Conservation (phyloP, 2,329 filamentous ascomycete species). For the Zymoseptoria tritici region DNA sequence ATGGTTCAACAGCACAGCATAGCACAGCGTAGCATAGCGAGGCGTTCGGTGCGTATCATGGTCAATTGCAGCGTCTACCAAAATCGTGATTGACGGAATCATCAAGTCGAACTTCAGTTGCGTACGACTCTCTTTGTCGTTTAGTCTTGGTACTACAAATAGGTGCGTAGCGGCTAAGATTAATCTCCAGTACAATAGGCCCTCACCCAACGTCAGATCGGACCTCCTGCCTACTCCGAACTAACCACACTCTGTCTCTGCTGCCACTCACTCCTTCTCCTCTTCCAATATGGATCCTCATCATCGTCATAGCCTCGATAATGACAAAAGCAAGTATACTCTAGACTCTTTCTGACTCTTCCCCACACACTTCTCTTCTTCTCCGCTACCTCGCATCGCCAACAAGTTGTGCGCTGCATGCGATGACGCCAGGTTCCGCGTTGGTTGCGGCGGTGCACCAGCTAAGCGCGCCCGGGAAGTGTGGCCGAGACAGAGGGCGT, state of each 20-base stretch:
- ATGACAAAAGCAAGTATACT: constrained; percentile 24
- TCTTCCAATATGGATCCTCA: constrained; percentile 13
- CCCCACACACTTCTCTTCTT: constrained; percentile 10
- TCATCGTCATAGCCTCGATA: constrained; percentile 20
- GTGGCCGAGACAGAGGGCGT: neutral
- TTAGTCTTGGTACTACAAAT: neutral
- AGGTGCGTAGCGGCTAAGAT: neutral
- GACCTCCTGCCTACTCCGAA: neutral
- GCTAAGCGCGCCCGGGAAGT: constrained; percentile 11
- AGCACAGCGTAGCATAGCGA: neutral
- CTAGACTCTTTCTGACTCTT: constrained; percentile 9
- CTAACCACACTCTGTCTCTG: neutral
- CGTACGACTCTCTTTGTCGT: neutral
- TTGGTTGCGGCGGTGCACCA: constrained; percentile 17
- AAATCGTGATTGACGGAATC: neutral
- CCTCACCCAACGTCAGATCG: neutral
- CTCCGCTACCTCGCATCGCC: constrained; percentile 20
- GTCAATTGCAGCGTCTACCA: neutral
- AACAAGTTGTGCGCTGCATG: constrained; percentile 22
- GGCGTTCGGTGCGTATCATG: neutral
- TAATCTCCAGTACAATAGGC: neutral
- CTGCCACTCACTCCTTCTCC: neutral
- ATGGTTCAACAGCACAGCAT: neutral
- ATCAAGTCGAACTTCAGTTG: neutral
- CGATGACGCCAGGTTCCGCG: constrained; percentile 23